These are phyloP conservation scores for Physcomitrellopsis africana DNA, from an alignment of 225 moss, liverwort and hornwort species.

Conservation along the genomic window DNA sequence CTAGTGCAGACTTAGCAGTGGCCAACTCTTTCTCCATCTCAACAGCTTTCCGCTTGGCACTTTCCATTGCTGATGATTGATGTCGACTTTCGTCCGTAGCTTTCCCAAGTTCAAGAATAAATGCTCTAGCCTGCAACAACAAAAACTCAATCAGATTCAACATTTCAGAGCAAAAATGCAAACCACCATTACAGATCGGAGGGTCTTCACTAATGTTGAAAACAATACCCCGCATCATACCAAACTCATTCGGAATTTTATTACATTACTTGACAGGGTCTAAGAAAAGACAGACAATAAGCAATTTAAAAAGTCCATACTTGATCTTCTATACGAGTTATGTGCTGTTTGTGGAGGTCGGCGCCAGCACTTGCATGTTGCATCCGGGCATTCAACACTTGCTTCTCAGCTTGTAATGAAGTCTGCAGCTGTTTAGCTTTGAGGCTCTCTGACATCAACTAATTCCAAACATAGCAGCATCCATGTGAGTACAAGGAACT, in stretches of 20 bases:
- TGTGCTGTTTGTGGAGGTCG: conserved; percentile 59
- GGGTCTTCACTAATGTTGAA: background rate
- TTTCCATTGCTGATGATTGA: conserved; percentile 72
- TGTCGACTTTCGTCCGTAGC: conserved; percentile 82
- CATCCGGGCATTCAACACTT: conserved; percentile 55
- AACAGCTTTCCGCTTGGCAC: conserved; percentile 66
- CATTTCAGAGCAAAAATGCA: conserved; percentile 7
- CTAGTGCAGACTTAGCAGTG: conserved; percentile 62
- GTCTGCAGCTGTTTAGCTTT: conserved; percentile 70
- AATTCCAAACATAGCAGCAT: conserved; percentile 1
- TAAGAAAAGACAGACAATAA: conserved; percentile 3
- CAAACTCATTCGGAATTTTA: background rate
- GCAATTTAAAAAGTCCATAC: conserved; percentile 25
- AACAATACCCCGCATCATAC: conserved; percentile 5
- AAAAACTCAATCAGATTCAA: conserved; percentile 30
- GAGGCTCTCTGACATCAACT: conserved; percentile 71
- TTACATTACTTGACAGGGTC: background rate
- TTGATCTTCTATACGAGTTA: conserved; percentile 67
- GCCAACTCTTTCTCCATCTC: conserved; percentile 81
- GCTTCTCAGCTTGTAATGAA: conserved; percentile 62
- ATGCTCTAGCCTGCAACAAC: conserved; percentile 66
- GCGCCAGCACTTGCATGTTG: conserved; percentile 55
- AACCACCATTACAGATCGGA: background rate
- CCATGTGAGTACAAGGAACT: conserved; percentile 9
- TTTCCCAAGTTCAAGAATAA: conserved; percentile 79